Evolutionary conservation across 202 grass and related monocot species (phyloP).

Genomic region (Panicum virgatum): DNA sequence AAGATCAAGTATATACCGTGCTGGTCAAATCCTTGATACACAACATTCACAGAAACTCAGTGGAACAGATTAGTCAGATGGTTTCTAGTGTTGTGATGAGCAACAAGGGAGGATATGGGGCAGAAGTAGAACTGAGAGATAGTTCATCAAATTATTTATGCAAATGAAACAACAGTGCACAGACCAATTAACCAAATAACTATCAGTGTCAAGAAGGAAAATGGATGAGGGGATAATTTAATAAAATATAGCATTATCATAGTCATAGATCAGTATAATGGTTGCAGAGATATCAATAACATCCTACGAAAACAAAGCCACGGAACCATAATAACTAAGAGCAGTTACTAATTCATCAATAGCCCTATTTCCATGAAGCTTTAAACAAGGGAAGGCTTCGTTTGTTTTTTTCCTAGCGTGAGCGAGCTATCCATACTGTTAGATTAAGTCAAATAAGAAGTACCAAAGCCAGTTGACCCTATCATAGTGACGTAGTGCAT

Average conservation of each 20-base stretch:
- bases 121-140: neutral
- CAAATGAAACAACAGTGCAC: neutral
- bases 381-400: neutral
- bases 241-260: neutral
- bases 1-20: neutral
- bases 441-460: conserved; percentile 15
- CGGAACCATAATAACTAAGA: neutral
- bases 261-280: neutral
- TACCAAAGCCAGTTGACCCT: neutral
- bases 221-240: neutral
- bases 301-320: neutral
- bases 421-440: neutral
- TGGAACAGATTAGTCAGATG: neutral
- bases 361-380: neutral
- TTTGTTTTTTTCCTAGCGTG: neutral
- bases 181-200: neutral
- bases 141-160: neutral
- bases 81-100: neutral
- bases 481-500: neutral
- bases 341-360: neutral
- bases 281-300: neutral
- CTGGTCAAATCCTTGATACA: conserved; percentile 16
- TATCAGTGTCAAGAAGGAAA: neutral
- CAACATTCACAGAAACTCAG: neutral
- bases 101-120: neutral